Conservation (phyloP, 2,329 filamentous ascomycete species). For the Diaporthe nobilis region DNA sequence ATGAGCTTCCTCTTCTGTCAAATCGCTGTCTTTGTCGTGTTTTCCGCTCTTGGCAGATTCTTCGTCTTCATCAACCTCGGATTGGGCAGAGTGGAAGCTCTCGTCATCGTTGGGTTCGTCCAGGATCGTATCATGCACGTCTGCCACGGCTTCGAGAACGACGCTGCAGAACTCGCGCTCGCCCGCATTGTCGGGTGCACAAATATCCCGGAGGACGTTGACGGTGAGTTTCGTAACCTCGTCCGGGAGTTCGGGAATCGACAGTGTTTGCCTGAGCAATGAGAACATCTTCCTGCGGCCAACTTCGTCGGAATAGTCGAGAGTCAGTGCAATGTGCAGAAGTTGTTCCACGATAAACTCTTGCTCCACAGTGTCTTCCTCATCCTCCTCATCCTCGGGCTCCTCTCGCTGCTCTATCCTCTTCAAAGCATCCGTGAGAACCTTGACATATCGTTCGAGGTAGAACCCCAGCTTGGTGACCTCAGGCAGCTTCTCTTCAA, state of each 20-base stretch:
- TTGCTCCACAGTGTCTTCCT: conserved; percentile 88
- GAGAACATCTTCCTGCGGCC: conserved; percentile 97
- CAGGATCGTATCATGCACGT: conserved; percentile 95
- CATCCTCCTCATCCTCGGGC: conserved; percentile 75
- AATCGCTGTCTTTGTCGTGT: conserved; percentile 56
- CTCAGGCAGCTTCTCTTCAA: conserved; percentile 95
- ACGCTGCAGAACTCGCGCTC: conserved; percentile 88
- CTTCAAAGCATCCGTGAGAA: conserved; percentile 75
- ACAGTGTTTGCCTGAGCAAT: conserved; percentile 86
- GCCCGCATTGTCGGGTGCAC: conserved; percentile 79
- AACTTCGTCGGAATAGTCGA: conserved; percentile 98
- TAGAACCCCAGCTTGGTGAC: conserved; percentile 92
- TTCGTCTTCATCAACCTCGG: conserved; percentile 80
- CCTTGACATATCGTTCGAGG: conserved; percentile 83
- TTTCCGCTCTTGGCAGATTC: conserved; percentile 66
- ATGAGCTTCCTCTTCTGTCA: conserved; percentile 76
- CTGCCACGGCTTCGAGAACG: conserved; percentile 92
- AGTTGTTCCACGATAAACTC: conserved; percentile 98
- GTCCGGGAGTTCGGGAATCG: conserved; percentile 89
- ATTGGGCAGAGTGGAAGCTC: conserved; percentile 94
- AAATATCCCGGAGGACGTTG: conserved; percentile 86
- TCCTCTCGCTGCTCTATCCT: conserved; percentile 67
- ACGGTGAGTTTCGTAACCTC: conserved; percentile 91
- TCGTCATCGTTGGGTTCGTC: conserved; percentile 74
- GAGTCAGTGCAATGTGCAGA: conserved; percentile 88